Conservation (phyloP, 176 grass and related monocot species). For the Eragrostis curvula region DNA sequence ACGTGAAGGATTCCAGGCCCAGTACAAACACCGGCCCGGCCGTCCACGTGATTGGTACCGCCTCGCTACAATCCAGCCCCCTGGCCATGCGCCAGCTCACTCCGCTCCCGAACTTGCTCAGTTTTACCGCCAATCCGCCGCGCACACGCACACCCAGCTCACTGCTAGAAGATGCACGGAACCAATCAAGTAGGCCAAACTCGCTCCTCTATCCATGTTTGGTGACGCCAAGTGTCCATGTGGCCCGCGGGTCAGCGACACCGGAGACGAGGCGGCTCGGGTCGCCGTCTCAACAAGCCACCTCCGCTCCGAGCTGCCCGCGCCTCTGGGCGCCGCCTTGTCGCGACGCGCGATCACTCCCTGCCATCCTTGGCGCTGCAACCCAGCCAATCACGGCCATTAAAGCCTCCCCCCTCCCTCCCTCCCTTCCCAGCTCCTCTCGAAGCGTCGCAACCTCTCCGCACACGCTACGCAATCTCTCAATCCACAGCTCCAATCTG, state of each 20-base stretch:
- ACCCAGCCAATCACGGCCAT: conserved; percentile 25
- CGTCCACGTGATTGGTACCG: no score
- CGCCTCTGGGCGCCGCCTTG: conserved; percentile 37
- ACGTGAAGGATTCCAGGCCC: no score
- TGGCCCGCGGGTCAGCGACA: neutral
- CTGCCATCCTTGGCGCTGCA: neutral
- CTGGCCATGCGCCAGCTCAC: conserved; percentile 32
- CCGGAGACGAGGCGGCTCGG: neutral
- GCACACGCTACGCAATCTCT: conserved; percentile 20
- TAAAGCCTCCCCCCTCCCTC: no score
- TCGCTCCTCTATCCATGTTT: no score
- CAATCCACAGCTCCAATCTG: neutral
- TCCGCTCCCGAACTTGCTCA: conserved; percentile 23
- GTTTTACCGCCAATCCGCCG: conserved; percentile 12
- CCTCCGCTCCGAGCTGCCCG: neutral
- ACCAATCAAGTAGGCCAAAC: neutral
- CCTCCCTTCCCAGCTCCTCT: neutral
- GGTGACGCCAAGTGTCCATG: neutral
- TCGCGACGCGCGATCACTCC: conserved; percentile 37
- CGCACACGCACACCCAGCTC: no score
- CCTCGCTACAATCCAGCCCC: no score
- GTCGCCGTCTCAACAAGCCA: neutral
- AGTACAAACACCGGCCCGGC: no score
- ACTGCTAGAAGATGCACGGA: neutral
- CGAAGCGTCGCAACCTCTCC: conserved; percentile 25